Evolutionary conservation across 768 basidiomycete genomes (phyloP).

Genomic region (Xanthoconium purpureum): DNA sequence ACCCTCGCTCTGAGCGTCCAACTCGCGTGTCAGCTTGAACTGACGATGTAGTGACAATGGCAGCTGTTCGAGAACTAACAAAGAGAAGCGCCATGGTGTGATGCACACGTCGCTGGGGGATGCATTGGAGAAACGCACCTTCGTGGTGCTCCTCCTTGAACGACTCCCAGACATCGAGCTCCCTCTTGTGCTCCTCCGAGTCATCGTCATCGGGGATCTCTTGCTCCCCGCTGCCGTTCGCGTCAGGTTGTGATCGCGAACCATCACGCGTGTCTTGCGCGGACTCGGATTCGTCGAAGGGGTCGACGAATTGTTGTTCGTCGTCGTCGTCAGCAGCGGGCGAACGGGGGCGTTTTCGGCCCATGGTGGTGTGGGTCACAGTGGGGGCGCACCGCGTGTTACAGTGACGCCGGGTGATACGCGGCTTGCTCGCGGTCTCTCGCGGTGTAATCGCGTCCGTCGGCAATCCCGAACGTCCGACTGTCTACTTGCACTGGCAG

Average conservation of each 20-base stretch:
- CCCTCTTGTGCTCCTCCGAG: slow-evolving; percentile 41
- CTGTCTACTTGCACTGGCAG: too few species aligned
- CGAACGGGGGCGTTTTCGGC: slow-evolving; percentile 50
- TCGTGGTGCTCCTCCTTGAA: slow-evolving; percentile 80
- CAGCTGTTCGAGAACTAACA: slow-evolving; percentile 70
- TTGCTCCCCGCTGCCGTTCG: not conserved
- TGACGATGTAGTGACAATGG: slow-evolving; percentile 73
- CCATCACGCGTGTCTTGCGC: not conserved
- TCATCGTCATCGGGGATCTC: slow-evolving; percentile 7
- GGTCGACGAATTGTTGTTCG: slow-evolving; percentile 19
- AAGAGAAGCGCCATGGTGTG: not conserved
- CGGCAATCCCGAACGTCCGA: not conserved
- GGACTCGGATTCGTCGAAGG: slow-evolving; percentile 12
- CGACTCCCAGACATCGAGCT: slow-evolving; percentile 67
- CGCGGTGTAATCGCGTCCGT: slow-evolving; percentile 2
- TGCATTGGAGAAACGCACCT: slow-evolving; percentile 39
- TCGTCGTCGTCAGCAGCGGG: slow-evolving; percentile 37
- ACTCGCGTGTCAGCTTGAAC: slow-evolving; percentile 64
- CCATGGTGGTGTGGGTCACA: slow-evolving; percentile 18
- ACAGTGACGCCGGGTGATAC: not conserved
- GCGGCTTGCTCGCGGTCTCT: slow-evolving; percentile 8
- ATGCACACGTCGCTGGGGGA: not conserved
- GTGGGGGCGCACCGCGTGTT: not conserved
- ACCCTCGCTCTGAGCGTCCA: slow-evolving; percentile 68
- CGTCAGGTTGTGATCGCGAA: not conserved